Evolutionary conservation across 768 basidiomycete species (phyloP).

Genomic region (Boletus sp.): DNA sequence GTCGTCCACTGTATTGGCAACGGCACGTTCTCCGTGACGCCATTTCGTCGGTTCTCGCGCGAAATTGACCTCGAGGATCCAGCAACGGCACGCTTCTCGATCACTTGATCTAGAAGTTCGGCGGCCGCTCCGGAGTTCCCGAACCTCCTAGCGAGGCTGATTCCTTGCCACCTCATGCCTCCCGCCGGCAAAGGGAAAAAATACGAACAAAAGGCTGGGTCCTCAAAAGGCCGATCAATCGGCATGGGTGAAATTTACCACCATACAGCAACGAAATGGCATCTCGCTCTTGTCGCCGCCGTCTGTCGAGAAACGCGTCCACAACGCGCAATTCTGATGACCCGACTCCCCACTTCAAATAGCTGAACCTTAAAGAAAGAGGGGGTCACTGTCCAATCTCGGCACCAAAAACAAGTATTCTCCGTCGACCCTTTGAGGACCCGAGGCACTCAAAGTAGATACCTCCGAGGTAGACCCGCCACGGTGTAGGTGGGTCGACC

Average conservation of each 20-base stretch:
- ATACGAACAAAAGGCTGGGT: background rate
- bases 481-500: too few species aligned
- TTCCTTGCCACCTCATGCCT: background rate
- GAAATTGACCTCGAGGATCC: constrained; percentile 1
- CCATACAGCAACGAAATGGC: background rate
- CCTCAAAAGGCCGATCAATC: constrained; percentile 3
- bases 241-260: background rate
- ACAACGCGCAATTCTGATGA: background rate
- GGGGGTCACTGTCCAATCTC: background rate
- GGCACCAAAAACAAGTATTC: background rate
- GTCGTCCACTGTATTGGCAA: too few species aligned
- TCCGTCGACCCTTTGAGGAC: background rate
- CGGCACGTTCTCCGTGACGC: background rate
- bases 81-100: background rate
- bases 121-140: background rate
- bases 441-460: background rate
- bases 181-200: background rate
- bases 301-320: background rate
- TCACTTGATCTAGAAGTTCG: background rate
- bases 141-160: background rate
- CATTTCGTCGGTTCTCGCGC: background rate
- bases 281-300: background rate
- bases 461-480: too few species aligned
- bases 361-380: background rate
- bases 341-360: background rate